Conservation (phyloP, 257 asterid species). For the Fraxinus anomala region DNA sequence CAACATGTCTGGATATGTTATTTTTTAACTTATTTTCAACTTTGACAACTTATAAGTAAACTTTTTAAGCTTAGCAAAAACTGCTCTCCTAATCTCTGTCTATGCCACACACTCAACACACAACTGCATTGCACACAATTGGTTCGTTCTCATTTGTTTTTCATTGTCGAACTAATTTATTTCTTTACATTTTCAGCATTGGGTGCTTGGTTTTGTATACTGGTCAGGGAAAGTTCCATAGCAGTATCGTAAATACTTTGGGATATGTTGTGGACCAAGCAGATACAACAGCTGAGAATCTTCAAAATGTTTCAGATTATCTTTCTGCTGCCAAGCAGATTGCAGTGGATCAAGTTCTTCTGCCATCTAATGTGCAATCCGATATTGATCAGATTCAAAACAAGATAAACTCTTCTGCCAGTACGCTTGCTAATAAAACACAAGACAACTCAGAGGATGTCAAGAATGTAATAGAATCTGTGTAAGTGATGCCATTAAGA, state of each 20-base stretch:
- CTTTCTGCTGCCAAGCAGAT: constrained; percentile 79
- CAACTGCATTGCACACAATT: not conserved
- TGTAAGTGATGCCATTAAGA: constrained; percentile 46
- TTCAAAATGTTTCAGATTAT: constrained; percentile 67
- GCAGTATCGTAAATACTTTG: constrained; percentile 51
- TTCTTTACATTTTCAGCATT: constrained; percentile 38
- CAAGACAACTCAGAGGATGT: constrained; percentile 61
- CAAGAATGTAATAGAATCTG: constrained; percentile 51
- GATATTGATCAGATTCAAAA: constrained; percentile 70
- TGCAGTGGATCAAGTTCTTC: constrained; percentile 55
- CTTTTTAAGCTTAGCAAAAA: constrained; percentile 1
- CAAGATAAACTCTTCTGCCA: constrained; percentile 79
- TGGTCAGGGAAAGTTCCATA: constrained; percentile 66
- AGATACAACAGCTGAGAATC: constrained; percentile 51
- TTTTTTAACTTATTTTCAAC: not conserved
- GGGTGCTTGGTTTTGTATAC: constrained; percentile 73
- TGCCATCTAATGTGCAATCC: constrained; percentile 64
- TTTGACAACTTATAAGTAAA: not conserved
- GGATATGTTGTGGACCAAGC: constrained; percentile 68
- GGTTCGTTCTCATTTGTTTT: not conserved
- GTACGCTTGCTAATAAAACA: constrained; percentile 59
- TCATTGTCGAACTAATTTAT: not conserved
- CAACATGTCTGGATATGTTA: not conserved
- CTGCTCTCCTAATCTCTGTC: constrained; percentile 8
- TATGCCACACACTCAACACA: not conserved